Percentiles rank a stretch among this genome's conserved stretches.
These are phyloP conservation scores for Pezicula carpinea DNA, from an alignment of 2,329 filamentous ascomycete genomes.

Conservation along the genomic window DNA sequence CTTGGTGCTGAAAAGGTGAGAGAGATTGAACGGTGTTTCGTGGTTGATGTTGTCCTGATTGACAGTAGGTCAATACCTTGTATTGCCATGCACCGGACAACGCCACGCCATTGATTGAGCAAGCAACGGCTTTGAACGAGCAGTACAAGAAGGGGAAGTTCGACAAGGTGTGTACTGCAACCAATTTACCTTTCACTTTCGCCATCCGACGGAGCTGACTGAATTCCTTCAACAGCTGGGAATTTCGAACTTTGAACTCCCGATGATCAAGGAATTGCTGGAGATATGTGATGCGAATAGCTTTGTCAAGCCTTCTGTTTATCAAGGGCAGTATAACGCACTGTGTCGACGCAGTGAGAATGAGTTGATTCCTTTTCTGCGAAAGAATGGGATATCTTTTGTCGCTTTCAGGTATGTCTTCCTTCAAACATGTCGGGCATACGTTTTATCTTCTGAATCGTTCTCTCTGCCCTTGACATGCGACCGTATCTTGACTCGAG, in stretches of 20 bases:
- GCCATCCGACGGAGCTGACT: neutral
- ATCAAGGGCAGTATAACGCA: slow-evolving; percentile 25
- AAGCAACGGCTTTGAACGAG: slow-evolving; percentile 17
- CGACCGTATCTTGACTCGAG: neutral
- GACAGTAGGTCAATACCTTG: slow-evolving; percentile 4
- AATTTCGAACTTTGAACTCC: slow-evolving; percentile 22
- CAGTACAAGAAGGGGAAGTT: slow-evolving; percentile 26
- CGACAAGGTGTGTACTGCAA: slow-evolving; percentile 9
- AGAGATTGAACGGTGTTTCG: too few relatives aligned
- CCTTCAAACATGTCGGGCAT: too few relatives aligned
- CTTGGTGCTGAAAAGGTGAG: slow-evolving; percentile 1
- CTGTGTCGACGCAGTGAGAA: neutral
- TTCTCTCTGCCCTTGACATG: neutral
- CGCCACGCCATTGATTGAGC: slow-evolving; percentile 17
- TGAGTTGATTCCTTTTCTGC: neutral
- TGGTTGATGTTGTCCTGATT: neutral
- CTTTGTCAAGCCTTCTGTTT: slow-evolving; percentile 27
- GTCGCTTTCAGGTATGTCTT: neutral
- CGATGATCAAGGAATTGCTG: slow-evolving; percentile 17
- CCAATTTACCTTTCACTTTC: neutral
- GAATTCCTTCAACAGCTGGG: slow-evolving; percentile 15
- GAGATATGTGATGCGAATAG: slow-evolving; percentile 21
- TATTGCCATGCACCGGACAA: slow-evolving; percentile 15
- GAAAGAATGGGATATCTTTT: neutral
- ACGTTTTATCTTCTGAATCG: too few relatives aligned